These are phyloP conservation scores for Fusarium xyrophilum DNA, from an alignment of 2,329 filamentous ascomycete species.

Conservation along the genomic window DNA sequence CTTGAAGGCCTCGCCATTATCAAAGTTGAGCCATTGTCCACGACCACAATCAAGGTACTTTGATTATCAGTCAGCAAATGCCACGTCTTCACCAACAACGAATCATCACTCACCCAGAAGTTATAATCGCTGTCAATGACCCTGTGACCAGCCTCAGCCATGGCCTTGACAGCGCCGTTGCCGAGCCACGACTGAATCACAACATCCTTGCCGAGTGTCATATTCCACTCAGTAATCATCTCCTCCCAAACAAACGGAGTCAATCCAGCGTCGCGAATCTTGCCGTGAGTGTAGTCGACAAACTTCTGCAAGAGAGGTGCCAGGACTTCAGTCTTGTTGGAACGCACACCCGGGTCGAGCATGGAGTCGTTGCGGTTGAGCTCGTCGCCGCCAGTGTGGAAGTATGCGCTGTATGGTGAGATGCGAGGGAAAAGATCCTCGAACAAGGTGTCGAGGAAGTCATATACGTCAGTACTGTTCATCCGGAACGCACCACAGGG, in stretches of 20 bases:
- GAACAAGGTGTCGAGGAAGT: constrained; percentile 75
- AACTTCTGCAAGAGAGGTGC: constrained; percentile 80
- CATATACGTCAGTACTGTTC: constrained; percentile 72
- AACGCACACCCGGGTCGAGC: constrained; percentile 75
- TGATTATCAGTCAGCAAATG: constrained; percentile 28
- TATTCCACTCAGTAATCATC: constrained; percentile 79
- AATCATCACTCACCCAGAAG: constrained; percentile 67
- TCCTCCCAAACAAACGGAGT: constrained; percentile 88
- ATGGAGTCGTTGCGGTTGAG: constrained; percentile 72
- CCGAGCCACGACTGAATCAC: constrained; percentile 83
- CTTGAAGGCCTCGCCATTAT: constrained; percentile 59
- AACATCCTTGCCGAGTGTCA: constrained; percentile 73
- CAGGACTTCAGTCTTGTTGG: constrained; percentile 69
- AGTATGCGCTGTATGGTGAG: constrained; percentile 72
- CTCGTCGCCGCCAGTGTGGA: constrained; percentile 89
- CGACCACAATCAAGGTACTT: constrained; percentile 85
- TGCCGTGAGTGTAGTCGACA: constrained; percentile 71
- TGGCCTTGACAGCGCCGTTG: constrained; percentile 64
- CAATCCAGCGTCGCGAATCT: constrained; percentile 68
- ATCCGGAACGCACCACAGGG: constrained; percentile 77
- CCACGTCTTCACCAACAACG: no score
- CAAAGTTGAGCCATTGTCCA: constrained; percentile 79
- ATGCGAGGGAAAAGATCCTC: constrained; percentile 78
- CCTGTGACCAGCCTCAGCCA: constrained; percentile 70
- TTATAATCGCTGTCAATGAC: constrained; percentile 79